Base-by-base conservation (phyloP, 768 basidiomycete species). In the Auricularia auricula-judae region DNA sequence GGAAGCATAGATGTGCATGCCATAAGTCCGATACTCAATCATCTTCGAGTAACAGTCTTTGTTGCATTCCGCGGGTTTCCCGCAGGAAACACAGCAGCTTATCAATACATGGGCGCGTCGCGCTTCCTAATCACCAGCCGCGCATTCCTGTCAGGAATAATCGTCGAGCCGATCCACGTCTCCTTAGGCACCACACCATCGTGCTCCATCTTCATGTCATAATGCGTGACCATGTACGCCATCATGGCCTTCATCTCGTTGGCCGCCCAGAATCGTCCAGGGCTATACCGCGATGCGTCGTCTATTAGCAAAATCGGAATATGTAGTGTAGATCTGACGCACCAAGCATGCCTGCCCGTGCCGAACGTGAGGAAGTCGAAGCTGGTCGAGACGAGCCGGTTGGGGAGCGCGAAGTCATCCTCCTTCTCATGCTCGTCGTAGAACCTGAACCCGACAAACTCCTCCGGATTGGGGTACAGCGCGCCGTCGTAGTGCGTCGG, bases 221-320 rank as follows among this genome's bases (percentile, higher is more conserved):
- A 59, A 29, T 59, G 56, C 56, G 56, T 59, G 56, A 59, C 18
- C 39, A 51, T 56, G 53, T 56, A 64, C 29, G 36, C 53, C 47
- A 64, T 44, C 54, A 64, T 56, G 29, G 53, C 33, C 21, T 64
- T 51, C 39, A 81, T 64, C 65, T 78, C 78, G 62, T 75, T 78
- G 23, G 76, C 76, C 16, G 79, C 79, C 67, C 81, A 80, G 68
- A 80, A 79, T 12, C 80, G 73, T 36, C 80, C 78, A 21, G 80
- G 67, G 44, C 68, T 69, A 18, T 18, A 8, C 14, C 11, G 18
- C 11, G 11, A 8, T 5, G 56, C 56, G 56, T 10, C 29, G 7
- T 14, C 23, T 29, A 7, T 33, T 14, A 12, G 54, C 23, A 33
- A 23, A 29, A 59, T 4, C 18, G 53, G 10, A 8, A 5, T 8